phyloP scores from a whole-genome alignment of 78 protist genomes.

The Dictyostelium intermedium region DNA sequence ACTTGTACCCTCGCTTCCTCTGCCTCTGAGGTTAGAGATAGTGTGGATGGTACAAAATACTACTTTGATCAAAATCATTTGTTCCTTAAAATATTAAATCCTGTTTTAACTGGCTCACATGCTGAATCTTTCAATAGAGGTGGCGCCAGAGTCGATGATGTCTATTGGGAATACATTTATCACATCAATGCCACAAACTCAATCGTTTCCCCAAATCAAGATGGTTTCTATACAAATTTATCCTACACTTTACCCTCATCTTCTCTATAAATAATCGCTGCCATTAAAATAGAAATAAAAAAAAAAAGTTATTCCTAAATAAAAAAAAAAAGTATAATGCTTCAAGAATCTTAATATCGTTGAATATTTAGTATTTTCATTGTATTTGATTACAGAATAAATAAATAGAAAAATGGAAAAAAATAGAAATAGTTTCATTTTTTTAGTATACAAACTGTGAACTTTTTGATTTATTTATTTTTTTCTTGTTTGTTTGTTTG shows the following conservation, averaged over 20 bases:
- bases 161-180: neutral
- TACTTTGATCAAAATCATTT: slow-evolving; percentile 25
- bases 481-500: too few species aligned
- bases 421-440: too few species aligned
- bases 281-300: too few species aligned
- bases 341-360: too few species aligned
- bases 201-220: neutral
- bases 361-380: too few species aligned
- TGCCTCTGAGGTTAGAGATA: neutral
- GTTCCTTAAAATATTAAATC: slow-evolving; percentile 1
- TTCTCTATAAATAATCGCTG: neutral
- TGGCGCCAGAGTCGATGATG: slow-evolving; percentile 6
- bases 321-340: too few species aligned
- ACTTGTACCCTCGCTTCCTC: neutral
- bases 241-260: neutral
- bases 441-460: too few species aligned
- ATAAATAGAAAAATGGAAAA: too few species aligned
- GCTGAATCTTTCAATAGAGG: neutral
- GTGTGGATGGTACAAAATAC: slow-evolving; percentile 46
- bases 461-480: too few species aligned
- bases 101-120: neutral
- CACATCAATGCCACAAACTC: slow-evolving; percentile 24
- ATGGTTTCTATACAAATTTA: neutral
- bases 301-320: too few species aligned
- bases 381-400: too few species aligned